Conservation (phyloP, 306 rosid species). For the Elaeagnus macrophylla region DNA sequence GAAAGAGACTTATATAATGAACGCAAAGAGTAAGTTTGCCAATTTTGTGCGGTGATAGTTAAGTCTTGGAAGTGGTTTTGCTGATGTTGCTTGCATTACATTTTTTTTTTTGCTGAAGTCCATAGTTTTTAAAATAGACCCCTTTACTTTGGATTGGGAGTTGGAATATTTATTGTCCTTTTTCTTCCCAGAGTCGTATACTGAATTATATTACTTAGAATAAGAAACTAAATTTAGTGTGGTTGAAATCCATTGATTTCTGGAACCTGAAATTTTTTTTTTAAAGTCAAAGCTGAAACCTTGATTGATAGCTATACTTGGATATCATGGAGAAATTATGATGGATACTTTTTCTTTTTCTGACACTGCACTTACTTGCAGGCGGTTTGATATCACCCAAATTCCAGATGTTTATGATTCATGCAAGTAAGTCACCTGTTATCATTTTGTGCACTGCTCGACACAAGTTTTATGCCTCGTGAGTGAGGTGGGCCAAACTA, state of each 20-base stretch:
- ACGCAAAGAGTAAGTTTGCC: slow-evolving; percentile 69
- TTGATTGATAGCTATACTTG: not conserved
- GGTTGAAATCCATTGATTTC: too few relatives aligned
- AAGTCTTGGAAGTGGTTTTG: not conserved
- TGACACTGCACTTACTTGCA: slow-evolving; percentile 39
- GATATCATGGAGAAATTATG: slow-evolving; percentile 2
- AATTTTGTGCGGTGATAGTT: slow-evolving; percentile 3
- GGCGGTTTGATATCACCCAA: slow-evolving; percentile 85
- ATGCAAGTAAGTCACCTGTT: slow-evolving; percentile 78
- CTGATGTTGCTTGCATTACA: not conserved
- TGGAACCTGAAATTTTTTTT: too few relatives aligned
- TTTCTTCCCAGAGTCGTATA: too few relatives aligned
- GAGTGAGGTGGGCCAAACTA: too few relatives aligned
- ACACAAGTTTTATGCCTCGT: too few relatives aligned
- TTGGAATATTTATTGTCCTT: too few relatives aligned
- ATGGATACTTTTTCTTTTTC: not conserved
- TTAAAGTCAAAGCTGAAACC: not conserved
- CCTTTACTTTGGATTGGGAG: too few relatives aligned
- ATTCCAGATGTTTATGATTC: slow-evolving; percentile 98
- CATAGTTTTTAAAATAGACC: too few relatives aligned
- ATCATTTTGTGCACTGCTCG: not conserved
- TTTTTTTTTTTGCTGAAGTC: not conserved
- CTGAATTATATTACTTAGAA: too few relatives aligned
- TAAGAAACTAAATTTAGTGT: too few relatives aligned
- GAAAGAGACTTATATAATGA: slow-evolving; percentile 89